Evolutionary conservation across 768 basidiomycete genomes (phyloP), one percentile per base, ranked within the genome.

Genomic region (Termitomyces sp.): DNA sequence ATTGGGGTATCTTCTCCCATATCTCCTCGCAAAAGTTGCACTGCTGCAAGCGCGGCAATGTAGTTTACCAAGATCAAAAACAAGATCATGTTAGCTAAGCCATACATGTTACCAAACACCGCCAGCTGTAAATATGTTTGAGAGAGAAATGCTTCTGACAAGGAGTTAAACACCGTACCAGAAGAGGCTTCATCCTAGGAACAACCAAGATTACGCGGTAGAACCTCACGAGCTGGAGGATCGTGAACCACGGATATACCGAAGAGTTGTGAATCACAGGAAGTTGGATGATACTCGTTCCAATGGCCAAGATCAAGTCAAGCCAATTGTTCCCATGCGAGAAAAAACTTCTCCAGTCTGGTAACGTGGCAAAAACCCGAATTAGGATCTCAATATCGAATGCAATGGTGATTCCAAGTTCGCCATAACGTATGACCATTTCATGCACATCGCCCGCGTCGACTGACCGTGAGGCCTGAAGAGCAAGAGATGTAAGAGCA

Each of bases 21-120:
- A 66, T 97, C 93, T 2, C 94, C 94, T 40, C 93, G 85, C 27
- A 98, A 73, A 22, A 98, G 75, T 67, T 98, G 94, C 1, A 91
- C 80, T 3, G 84, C 84, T 42, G 95, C 79, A 23, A 98, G 77
- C 0, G 94, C 90, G 4, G 86, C 88, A 43, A 98, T 76, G 64
- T 87, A 88, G 68, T 93, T 96, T 73, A 94, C 83, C 53, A 96
- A 70, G 57, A 98, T 70, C 20, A 98, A 79, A 75, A 98, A 98
- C 31, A 95, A 67, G 7, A 88, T 80, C 92, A 97, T 95, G 77
- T 98, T 98, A 27, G 79, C 75, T 18, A 98, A 76, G 70, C 92
- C 94, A 56, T 88, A 87, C 77, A 97, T 84, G 66, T 94, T 94
- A 10, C 95, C 94, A 61, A 96, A 94, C 1, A 97, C 89, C 1